Percentiles rank a stretch among this genome's conserved stretches.
Evolutionary conservation across 805 yeast species (phyloP).

Genomic region (Debaryomyces maramus): DNA sequence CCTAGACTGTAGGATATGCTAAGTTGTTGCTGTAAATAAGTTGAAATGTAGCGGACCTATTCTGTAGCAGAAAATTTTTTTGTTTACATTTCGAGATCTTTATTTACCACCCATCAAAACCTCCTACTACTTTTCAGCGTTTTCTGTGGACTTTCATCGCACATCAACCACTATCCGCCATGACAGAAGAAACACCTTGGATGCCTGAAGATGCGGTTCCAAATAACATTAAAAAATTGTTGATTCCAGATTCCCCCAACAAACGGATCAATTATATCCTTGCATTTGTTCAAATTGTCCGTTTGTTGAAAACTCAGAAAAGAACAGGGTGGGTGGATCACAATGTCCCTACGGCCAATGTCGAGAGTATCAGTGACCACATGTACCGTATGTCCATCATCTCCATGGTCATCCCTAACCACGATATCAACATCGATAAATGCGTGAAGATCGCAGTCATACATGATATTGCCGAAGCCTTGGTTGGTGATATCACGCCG

Average conservation of each 20-base stretch:
- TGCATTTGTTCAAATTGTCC: constrained; percentile 63
- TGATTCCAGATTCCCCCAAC: constrained; percentile 14
- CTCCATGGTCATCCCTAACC: constrained; percentile 62
- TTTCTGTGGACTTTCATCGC: too few species aligned
- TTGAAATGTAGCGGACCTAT: too few species aligned
- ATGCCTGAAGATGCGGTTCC: constrained; percentile 49
- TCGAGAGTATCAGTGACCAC: constrained; percentile 86
- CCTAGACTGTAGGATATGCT: too few species aligned
- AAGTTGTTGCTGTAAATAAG: too few species aligned
- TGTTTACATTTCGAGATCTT: neutral
- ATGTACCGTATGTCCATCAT: constrained; percentile 93
- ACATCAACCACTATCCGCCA: too few species aligned
- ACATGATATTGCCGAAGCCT: constrained; percentile 91
- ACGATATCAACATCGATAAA: constrained; percentile 56
- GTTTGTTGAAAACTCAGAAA: constrained; percentile 70
- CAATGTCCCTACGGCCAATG: constrained; percentile 44
- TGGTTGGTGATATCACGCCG: constrained; percentile 93
- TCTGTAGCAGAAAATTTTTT: neutral
- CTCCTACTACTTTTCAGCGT: too few species aligned
- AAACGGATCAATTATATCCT: constrained; percentile 48
- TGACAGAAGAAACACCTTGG: constrained; percentile 36
- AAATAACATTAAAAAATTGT: constrained; percentile 9
- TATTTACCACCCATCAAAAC: too few species aligned
- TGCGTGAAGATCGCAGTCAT: constrained; percentile 85
- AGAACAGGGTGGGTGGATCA: constrained; percentile 95